These are phyloP conservation scores for Claviceps pazoutovae DNA, from an alignment of 2,329 filamentous ascomycete genomes.

Conservation along the genomic window DNA sequence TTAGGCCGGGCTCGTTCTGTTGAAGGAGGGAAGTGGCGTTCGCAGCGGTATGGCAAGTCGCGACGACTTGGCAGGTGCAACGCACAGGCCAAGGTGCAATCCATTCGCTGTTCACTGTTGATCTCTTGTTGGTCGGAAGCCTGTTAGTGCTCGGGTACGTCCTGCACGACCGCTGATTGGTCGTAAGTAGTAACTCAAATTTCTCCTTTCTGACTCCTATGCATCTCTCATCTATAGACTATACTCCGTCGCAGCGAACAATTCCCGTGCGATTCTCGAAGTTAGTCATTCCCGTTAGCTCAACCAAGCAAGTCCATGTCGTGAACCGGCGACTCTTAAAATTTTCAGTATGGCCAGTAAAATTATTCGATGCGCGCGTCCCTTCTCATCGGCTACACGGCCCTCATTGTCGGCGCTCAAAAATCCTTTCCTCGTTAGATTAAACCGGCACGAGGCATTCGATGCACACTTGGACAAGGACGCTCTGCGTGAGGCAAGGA, in stretches of 20 bases:
- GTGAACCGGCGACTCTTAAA: not conserved
- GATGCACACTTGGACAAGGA: slow-evolving; percentile 36
- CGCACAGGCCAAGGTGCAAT: not conserved
- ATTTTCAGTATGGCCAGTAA: not conserved
- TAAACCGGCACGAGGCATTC: slow-evolving; percentile 31
- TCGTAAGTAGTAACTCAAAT: not conserved
- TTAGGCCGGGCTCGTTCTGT: slow-evolving; percentile 1
- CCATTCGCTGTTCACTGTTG: no score
- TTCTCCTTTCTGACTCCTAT: not conserved
- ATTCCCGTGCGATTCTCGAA: not conserved
- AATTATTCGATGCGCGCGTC: not conserved
- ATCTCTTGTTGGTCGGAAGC: no score
- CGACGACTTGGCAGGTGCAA: not conserved
- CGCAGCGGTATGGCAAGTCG: not conserved
- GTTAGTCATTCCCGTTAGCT: not conserved
- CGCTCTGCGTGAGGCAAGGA: slow-evolving; percentile 35
- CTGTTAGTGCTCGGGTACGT: not conserved
- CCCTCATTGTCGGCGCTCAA: not conserved
- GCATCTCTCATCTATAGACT: not conserved
- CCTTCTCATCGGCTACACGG: not conserved
- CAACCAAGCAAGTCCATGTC: not conserved
- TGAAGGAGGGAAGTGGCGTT: slow-evolving; percentile 3
- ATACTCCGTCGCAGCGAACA: not conserved
- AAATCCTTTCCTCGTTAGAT: slow-evolving; percentile 7
- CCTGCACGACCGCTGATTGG: not conserved